phyloP scores from a whole-genome alignment of 1,284 basidiomycete genomes.

The Bondarzewia mesenterica region DNA sequence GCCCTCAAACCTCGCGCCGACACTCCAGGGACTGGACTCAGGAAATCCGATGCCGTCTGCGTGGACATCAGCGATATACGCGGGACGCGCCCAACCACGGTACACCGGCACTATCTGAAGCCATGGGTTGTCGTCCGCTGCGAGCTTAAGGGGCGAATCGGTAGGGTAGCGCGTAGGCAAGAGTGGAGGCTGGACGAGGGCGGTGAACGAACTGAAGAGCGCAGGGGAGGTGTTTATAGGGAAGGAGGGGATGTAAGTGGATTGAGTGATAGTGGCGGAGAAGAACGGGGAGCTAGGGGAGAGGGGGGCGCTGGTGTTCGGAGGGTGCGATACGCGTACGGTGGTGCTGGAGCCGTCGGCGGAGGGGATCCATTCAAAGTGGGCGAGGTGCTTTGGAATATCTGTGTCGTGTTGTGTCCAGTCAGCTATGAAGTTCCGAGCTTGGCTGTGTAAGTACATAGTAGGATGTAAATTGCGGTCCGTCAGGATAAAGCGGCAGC shows the following conservation, averaged over 20 bases:
- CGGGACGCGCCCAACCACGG: conserved; percentile 5
- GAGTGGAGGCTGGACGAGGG: conserved; percentile 10
- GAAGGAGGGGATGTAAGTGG: conserved; percentile 5
- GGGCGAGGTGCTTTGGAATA: conserved; percentile 9
- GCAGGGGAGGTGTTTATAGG: conserved; percentile 3
- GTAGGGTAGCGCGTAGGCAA: not conserved
- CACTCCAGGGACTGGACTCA: not conserved
- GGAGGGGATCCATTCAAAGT: conserved; percentile 5
- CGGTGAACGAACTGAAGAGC: not conserved
- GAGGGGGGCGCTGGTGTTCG: conserved; percentile 3
- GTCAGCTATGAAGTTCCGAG: not conserved
- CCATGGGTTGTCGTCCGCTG: conserved; percentile 5
- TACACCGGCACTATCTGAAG: conserved; percentile 5
- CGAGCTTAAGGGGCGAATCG: not conserved
- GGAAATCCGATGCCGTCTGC: conserved; percentile 8
- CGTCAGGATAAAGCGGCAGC: no score
- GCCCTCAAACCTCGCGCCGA: conserved; percentile 9
- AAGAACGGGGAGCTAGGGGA: conserved; percentile 9
- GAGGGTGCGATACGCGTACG: conserved; percentile 1
- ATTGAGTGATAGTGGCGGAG: conserved; percentile 9
- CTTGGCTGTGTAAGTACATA: no score
- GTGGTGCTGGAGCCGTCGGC: not conserved
- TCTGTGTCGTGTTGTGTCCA: not conserved
- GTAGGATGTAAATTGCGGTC: no score
- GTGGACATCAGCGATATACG: conserved; percentile 6